Evolutionary conservation across 768 basidiomycete species (phyloP).

Genomic region (Suillus luteus): DNA sequence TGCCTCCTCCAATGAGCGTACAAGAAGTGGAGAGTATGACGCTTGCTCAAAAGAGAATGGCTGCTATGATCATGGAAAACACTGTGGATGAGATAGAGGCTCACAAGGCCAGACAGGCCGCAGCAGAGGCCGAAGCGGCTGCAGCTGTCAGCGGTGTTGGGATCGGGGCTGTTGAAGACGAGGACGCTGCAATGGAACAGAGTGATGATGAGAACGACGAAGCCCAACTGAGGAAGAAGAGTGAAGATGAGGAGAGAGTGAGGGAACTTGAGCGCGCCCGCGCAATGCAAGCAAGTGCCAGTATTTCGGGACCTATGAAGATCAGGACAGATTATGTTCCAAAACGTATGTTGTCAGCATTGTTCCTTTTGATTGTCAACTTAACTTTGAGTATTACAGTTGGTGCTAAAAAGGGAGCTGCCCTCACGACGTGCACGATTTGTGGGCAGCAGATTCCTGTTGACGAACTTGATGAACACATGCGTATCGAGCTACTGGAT

Average conservation of each 20-base stretch:
- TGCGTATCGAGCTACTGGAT: conserved; percentile 97
- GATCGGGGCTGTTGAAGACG: conserved; percentile 45
- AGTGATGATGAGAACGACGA: conserved; percentile 83
- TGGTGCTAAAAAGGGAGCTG: conserved; percentile 58
- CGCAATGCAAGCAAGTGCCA: conserved; percentile 79
- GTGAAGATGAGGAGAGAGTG: conserved; percentile 67
- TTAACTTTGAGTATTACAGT: conserved; percentile 42
- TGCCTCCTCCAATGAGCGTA: conserved; percentile 96
- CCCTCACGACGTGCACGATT: conserved; percentile 86
- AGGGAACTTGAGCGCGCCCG: conserved; percentile 75
- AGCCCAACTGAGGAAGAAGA: conserved; percentile 56
- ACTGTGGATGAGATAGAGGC: conserved; percentile 86
- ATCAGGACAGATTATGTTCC: conserved; percentile 96
- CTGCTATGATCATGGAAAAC: conserved; percentile 97
- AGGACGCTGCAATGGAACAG: conserved; percentile 74
- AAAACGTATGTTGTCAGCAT: conserved; percentile 62
- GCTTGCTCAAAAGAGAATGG: conserved; percentile 96
- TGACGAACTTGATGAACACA: conserved; percentile 95
- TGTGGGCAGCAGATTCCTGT: conserved; percentile 97
- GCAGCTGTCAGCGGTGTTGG: conserved; percentile 74
- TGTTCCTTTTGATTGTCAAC: conserved; percentile 9
- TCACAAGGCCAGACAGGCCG: conserved; percentile 77
- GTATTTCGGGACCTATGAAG: conserved; percentile 82
- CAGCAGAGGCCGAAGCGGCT: conserved; percentile 82
- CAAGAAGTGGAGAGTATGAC: conserved; percentile 97